Base-by-base conservation (phyloP, 202 grass and related monocot species). In the Eragrostis tef region DNA sequence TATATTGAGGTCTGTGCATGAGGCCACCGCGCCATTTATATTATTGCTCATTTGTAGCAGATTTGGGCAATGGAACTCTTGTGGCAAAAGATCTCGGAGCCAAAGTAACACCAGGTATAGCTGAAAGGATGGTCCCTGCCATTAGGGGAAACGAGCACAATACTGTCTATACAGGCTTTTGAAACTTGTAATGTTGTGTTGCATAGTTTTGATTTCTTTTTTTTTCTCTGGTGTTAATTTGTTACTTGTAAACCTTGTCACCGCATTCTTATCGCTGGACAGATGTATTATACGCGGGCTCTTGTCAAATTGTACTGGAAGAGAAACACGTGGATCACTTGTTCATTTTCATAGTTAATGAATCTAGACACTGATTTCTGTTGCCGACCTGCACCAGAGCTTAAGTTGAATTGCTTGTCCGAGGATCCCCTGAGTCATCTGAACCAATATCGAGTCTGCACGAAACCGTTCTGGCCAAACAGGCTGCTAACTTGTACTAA, bases 151-250 rank as follows among this genome's bases (percentile, higher is more conserved):
- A 81, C 17, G 25, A 27, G 56, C 56, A 47, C 14, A 19, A 14
- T 45, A 5, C 21, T 31, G 21, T 50, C 61, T 59, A 29, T 56
- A 75, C 46, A 64, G 57, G 71, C 29, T 81, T 19, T 6, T 52
- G 58, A 51, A 79, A 83, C 51, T 56, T 83, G 60, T 79, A 63
- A 54, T 85, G 26, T 63, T 83, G 67, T 79, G 67, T 74, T 54
- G 29, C 73, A 74, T 74, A 79, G 88, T 74, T 74, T 81, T 70
- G 31, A 21, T 79, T 54, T 3, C 11, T 62, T 63, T 67, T 82
- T 82, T 9, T 19, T 5, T 53, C 5, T 70, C 7, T 49, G 58
- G 52, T 54, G 34, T 31, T 52, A 59, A 72, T 79, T 59, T 27
- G 64, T 84, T 79, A 68, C 61, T 49, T 61, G 81, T 74, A 73